Conservation (phyloP, 306 rosid species). For the Dryas drummondii region DNA sequence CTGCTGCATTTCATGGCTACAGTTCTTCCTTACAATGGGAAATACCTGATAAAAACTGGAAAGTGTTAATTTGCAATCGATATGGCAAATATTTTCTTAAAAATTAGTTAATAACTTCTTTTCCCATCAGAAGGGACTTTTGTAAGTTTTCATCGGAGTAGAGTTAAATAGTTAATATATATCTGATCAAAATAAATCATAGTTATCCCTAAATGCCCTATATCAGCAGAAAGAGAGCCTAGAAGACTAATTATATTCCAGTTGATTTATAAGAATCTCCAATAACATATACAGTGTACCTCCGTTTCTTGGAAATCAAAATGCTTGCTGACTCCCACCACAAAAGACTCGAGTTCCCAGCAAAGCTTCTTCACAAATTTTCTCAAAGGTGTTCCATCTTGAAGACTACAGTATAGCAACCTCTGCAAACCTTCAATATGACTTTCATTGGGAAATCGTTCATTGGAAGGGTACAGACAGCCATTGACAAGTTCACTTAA, state of each 20-base stretch:
- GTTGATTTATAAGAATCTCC: constrained; percentile 8
- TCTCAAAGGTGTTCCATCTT: constrained; percentile 38
- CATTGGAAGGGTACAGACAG: constrained; percentile 38
- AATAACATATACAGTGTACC: constrained; percentile 40
- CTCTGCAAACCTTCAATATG: constrained; percentile 63
- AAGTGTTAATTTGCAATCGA: constrained; percentile 27
- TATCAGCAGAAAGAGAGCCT: neutral
- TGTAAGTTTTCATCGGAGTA: constrained; percentile 15
- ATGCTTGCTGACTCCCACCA: constrained; percentile 56
- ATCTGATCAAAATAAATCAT: constrained; percentile 1
- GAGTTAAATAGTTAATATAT: neutral
- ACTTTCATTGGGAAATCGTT: constrained; percentile 39
- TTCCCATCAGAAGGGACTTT: constrained; percentile 16
- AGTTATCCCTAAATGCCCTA: neutral
- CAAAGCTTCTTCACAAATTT: constrained; percentile 65
- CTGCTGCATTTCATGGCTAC: constrained; percentile 56
- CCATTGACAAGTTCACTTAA: constrained; percentile 44
- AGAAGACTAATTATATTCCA: neutral
- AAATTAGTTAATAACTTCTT: constrained; percentile 11
- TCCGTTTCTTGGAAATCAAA: constrained; percentile 67
- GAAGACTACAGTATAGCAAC: constrained; percentile 45
- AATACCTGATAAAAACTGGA: constrained; percentile 58
- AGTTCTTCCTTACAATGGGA: constrained; percentile 57
- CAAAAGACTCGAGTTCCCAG: constrained; percentile 56
- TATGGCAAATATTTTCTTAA: constrained; percentile 2